A percentile compares a stretch with the other conserved stretches of the same genome.
These are phyloP conservation scores for Sphaerulina vaccinii DNA, from an alignment of 2,329 filamentous ascomycete genomes.

Conservation along the genomic window DNA sequence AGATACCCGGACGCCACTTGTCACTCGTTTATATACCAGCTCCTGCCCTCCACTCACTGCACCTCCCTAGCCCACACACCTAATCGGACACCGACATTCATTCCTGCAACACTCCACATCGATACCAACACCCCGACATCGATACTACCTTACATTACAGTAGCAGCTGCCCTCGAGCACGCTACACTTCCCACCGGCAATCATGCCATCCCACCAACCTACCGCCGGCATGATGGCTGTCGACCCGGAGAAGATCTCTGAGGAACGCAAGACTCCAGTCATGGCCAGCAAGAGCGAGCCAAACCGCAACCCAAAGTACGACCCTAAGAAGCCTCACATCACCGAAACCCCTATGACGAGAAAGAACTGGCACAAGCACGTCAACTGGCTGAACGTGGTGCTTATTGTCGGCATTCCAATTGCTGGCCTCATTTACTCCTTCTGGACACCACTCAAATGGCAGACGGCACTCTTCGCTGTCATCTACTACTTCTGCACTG, in stretches of 20 bases:
- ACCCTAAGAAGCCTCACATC: conserved; percentile 78
- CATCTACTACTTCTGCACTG: conserved; percentile 77
- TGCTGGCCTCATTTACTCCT: conserved; percentile 68
- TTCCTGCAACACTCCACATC: background rate
- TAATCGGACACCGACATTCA: background rate
- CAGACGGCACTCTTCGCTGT: conserved; percentile 74
- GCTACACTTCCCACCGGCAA: conserved; percentile 12
- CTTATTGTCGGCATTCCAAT: conserved; percentile 78
- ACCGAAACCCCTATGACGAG: conserved; percentile 76
- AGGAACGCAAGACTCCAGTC: conserved; percentile 12
- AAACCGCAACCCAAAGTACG: conserved; percentile 53
- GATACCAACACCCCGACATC: background rate
- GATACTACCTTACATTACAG: background rate
- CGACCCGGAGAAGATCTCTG: conserved; percentile 23
- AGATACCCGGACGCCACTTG: conserved; percentile 6
- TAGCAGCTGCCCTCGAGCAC: conserved; percentile 5
- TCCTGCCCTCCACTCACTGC: background rate
- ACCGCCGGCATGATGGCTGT: conserved; percentile 32
- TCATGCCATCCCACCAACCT: conserved; percentile 55
- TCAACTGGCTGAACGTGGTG: conserved; percentile 88
- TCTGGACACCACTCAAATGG: conserved; percentile 72
- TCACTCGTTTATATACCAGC: conserved; percentile 9
- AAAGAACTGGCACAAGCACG: conserved; percentile 84
- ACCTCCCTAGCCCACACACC: conserved; percentile 2
- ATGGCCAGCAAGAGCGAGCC: conserved; percentile 43